phyloP scores from a whole-genome alignment of 2,329 filamentous ascomycete species.

The Ramichloridium luteum region DNA sequence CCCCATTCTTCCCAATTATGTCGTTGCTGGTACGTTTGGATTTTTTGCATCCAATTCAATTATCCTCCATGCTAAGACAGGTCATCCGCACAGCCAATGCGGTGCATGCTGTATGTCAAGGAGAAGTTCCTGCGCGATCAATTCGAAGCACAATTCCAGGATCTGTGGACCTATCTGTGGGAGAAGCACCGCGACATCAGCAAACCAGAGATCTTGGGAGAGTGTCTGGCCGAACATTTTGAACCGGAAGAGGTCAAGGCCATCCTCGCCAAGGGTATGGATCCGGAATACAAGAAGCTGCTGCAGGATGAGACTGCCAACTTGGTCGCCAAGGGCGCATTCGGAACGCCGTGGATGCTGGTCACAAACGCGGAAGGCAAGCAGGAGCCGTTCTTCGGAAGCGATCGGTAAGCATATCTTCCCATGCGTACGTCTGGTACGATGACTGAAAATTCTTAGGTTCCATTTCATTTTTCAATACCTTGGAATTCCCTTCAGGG shows the following conservation, averaged over 20 bases:
- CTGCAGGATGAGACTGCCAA: conserved; percentile 13
- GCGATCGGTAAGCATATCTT: conserved; percentile 37
- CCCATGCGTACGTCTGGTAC: neutral
- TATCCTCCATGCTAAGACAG: conserved; percentile 33
- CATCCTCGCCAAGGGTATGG: conserved; percentile 22
- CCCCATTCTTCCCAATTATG: conserved; percentile 43
- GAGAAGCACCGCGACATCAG: conserved; percentile 47
- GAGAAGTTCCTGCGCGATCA: conserved; percentile 36
- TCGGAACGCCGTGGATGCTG: conserved; percentile 67
- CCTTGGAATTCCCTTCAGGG: conserved; percentile 32
- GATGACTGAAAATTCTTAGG: neutral
- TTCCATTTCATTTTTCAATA: conserved; percentile 59
- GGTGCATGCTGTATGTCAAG: conserved; percentile 51
- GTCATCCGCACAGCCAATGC: conserved; percentile 17
- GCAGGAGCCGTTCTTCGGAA: conserved; percentile 63
- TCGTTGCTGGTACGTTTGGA: conserved; percentile 34
- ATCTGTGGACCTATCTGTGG: conserved; percentile 53
- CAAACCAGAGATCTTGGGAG: conserved; percentile 41
- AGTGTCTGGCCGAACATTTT: conserved; percentile 38
- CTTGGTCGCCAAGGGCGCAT: conserved; percentile 48
- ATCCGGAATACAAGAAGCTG: conserved; percentile 14
- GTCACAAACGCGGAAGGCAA: conserved; percentile 47
- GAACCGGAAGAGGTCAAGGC: conserved; percentile 37
- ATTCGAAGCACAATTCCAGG: conserved; percentile 43
- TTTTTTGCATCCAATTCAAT: too few relatives aligned